A percentile compares a stretch with the other conserved stretches of the same genome.
Evolutionary conservation across 768 basidiomycete species (phyloP).

Genomic region (Termitomyces sp.): DNA sequence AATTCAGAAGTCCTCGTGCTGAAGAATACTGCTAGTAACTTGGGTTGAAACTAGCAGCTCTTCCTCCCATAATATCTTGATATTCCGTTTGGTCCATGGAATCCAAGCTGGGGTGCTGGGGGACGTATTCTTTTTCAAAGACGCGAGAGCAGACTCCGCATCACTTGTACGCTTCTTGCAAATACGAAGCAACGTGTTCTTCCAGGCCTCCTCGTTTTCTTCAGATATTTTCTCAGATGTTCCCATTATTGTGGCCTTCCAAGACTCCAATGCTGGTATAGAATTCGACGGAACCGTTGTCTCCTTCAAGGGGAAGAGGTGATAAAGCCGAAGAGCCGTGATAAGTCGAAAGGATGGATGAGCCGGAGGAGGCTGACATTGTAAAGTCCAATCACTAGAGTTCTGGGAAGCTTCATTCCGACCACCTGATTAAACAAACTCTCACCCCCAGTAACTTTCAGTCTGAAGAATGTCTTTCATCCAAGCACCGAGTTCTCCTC

Average conservation of each 20-base stretch:
- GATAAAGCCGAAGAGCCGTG: constrained; percentile 61
- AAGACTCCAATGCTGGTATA: constrained; percentile 32
- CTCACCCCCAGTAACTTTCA: constrained; percentile 84
- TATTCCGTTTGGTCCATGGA: constrained; percentile 19
- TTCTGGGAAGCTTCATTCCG: not conserved
- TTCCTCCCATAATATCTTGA: constrained; percentile 58
- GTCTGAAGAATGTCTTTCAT: constrained; percentile 51
- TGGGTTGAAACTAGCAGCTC: constrained; percentile 45
- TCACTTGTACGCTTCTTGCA: constrained; percentile 17
- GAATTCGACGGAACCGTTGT: constrained; percentile 15
- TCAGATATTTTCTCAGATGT: constrained; percentile 37
- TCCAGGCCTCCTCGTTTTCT: constrained; percentile 47
- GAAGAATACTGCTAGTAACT: constrained; percentile 38
- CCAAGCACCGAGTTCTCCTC: constrained; percentile 30
- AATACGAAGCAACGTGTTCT: constrained; percentile 26
- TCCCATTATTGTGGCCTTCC: constrained; percentile 52
- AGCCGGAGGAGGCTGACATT: constrained; percentile 51
- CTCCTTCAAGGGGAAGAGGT: constrained; percentile 31
- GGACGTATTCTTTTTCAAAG: not conserved
- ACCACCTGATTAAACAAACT: not conserved
- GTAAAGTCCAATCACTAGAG: constrained; percentile 75
- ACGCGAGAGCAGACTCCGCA: constrained; percentile 7
- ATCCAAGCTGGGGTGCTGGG: constrained; percentile 5
- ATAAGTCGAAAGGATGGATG: constrained; percentile 82
- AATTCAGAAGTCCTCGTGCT: constrained; percentile 41